Conservation (phyloP, 768 basidiomycete genomes). For the Pleurotus djamor region DNA sequence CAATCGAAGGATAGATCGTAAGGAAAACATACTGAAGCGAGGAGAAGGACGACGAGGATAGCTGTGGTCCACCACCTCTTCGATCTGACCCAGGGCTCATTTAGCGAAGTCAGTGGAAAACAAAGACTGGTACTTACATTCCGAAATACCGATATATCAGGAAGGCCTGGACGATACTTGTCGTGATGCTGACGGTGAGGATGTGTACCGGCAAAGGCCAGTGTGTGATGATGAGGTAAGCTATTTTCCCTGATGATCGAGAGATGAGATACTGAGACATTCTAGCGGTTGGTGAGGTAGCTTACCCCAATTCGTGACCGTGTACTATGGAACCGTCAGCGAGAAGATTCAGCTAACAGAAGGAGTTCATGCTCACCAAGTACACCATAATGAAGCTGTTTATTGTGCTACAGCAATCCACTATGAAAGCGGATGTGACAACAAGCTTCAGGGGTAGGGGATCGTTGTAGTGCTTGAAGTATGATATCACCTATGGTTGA, state of each 20-base stretch:
- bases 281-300: no score
- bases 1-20: background rate
- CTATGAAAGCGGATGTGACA: background rate
- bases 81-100: no score
- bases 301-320: slow-evolving; percentile 2
- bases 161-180: background rate
- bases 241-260: background rate
- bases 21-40: slow-evolving; percentile 1
- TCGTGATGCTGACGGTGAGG: slow-evolving; percentile 4
- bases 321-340: background rate
- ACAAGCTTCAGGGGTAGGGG: slow-evolving; percentile 1
- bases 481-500: slow-evolving; percentile 2
- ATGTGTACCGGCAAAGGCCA: slow-evolving; percentile 2
- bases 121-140: slow-evolving; percentile 2
- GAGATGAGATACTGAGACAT: background rate
- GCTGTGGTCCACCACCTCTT: background rate
- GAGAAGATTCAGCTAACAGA: background rate
- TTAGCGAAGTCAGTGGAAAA: no score
- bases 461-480: slow-evolving; percentile 4
- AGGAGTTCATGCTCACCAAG: background rate
- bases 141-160: slow-evolving; percentile 2
- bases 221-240: background rate
- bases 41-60: background rate
- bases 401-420: slow-evolving; percentile 3
- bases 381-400: slow-evolving; percentile 8